Evolutionary conservation across 73 alveolate genomes (phyloP), one percentile per base, ranked within the genome.

Genomic region (Breviolum minutum): DNA sequence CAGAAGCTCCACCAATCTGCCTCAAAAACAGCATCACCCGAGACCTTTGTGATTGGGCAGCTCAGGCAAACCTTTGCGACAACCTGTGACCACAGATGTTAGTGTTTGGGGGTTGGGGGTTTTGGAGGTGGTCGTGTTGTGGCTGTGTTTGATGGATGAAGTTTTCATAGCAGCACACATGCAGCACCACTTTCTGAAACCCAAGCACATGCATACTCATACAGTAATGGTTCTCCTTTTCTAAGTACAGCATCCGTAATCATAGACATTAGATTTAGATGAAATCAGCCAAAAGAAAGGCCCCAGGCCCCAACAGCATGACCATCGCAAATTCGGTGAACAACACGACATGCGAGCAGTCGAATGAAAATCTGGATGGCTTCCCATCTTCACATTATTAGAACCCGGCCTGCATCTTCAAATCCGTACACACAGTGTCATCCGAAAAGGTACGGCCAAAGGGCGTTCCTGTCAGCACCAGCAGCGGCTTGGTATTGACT

Each of bases 371-470:
- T 68, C 77, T 68, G 77, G 24, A 68, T 68, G n/a, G n/a, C 77
- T 68, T 22, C 77, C 77, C 77, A 14, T 68, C 24, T 68, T 68
- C 77, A 68, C n/a, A 17, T 68, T 68, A 4, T 22, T 17, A 22
- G 77, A 10, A 29, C 64, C 86, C 63, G 54, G 94, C 94, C 94
- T 92, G 98, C 98, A 92, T 92, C 98, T 92, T 92, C 98, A 92
- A 81, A 54, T 92, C 98, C 24, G 98, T 92, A 80, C 98, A 92
- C 69, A 92, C 98, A 10, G 98, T 92, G 98, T 92, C 98, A 48
- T 92, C 98, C 68, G 98, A 92, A 32, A 61, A 92, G 91, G 71
- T 92, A 20, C 98, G 98, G 70, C 83, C 86, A 81, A 92, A 92
- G 26, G 98, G 90, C 17, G 98, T 92, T 68, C 98, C 98, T 92